Percentiles rank a stretch among this genome's conserved stretches.
Evolutionary conservation across 2,329 filamentous ascomycete species (phyloP).

Genomic region (Escovopsis weberi): DNA sequence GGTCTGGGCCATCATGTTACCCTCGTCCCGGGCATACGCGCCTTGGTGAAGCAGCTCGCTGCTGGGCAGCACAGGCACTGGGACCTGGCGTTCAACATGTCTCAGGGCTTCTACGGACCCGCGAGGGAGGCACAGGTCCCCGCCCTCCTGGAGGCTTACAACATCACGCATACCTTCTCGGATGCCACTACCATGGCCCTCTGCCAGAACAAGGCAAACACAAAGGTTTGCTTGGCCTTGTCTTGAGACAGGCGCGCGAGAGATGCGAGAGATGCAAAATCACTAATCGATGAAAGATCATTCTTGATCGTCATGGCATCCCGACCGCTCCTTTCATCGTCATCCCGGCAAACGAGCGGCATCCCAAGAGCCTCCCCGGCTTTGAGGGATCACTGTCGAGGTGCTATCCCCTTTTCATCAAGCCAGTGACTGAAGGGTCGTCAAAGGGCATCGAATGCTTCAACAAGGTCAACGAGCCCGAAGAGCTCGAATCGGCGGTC

Average conservation of each 20-base stretch:
- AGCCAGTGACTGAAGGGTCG: conserved; percentile 2
- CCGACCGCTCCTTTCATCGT: conserved; percentile 3
- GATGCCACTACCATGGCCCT: conserved; percentile 4
- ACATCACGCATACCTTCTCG: conserved; percentile 2
- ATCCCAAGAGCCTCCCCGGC: neutral
- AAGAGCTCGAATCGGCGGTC: neutral
- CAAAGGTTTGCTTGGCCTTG: conserved; percentile 1
- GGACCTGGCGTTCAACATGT: conserved; percentile 5
- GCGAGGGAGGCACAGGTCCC: conserved; percentile 4
- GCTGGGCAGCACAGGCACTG: neutral
- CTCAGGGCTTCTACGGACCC: conserved; percentile 2
- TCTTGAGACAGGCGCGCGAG: too few relatives aligned
- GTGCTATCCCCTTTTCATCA: conserved; percentile 3
- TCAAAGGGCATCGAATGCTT: conserved; percentile 3
- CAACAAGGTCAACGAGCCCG: conserved; percentile 1
- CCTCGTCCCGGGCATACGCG: conserved; percentile 1
- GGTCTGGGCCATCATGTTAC: conserved; percentile 3
- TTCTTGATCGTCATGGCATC: conserved; percentile 3
- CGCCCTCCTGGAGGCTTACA: conserved; percentile 3
- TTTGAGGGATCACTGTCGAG: neutral
- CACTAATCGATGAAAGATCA: neutral
- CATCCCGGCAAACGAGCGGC: neutral
- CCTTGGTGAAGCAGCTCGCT: conserved; percentile 1
- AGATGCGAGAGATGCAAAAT: neutral
- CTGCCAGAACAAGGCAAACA: conserved; percentile 4